A percentile compares a stretch with the other conserved stretches of the same genome.
These are phyloP conservation scores for Rhizopogon vesiculosus DNA, from an alignment of 768 basidiomycete species.

Conservation along the genomic window DNA sequence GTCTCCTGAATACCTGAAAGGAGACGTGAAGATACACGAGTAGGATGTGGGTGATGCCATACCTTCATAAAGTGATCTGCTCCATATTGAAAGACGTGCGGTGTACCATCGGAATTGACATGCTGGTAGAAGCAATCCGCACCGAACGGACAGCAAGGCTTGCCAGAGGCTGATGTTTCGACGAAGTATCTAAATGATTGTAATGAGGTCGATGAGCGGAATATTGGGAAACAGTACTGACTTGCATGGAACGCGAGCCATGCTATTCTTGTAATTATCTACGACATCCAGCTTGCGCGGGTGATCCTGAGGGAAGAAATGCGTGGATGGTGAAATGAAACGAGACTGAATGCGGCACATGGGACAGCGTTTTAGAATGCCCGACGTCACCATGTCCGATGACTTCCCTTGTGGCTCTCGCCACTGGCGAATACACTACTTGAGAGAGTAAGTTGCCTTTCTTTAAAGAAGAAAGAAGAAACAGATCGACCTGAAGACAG, in stretches of 20 bases:
- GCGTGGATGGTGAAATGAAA: slow-evolving; percentile 72
- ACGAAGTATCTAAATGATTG: slow-evolving; percentile 52
- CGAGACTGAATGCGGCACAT: slow-evolving; percentile 66
- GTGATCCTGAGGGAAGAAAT: slow-evolving; percentile 53
- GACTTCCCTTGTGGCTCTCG: slow-evolving; percentile 55
- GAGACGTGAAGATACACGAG: slow-evolving; percentile 22
- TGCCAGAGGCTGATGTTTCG: slow-evolving; percentile 36
- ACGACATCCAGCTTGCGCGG: slow-evolving; percentile 47
- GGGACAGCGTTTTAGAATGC: slow-evolving; percentile 72
- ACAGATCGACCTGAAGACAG: slow-evolving; percentile 54
- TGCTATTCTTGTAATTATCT: slow-evolving; percentile 65
- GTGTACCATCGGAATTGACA: slow-evolving; percentile 59
- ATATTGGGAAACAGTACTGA: slow-evolving; percentile 23
- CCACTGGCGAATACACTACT: slow-evolving; percentile 78
- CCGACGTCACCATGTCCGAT: slow-evolving; percentile 46
- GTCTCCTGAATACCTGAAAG: slow-evolving; percentile 21
- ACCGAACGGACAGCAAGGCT: slow-evolving; percentile 73
- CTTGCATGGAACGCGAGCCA: slow-evolving; percentile 68
- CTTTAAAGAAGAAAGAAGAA: background rate
- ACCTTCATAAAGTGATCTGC: slow-evolving; percentile 52
- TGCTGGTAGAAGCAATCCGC: slow-evolving; percentile 81
- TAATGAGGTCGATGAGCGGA: background rate
- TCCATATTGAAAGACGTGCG: slow-evolving; percentile 50
- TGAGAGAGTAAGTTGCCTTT: slow-evolving; percentile 2
- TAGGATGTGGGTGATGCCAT: slow-evolving; percentile 27